Conservation (phyloP, 768 basidiomycete genomes). For the Rhodotorula paludigena region DNA sequence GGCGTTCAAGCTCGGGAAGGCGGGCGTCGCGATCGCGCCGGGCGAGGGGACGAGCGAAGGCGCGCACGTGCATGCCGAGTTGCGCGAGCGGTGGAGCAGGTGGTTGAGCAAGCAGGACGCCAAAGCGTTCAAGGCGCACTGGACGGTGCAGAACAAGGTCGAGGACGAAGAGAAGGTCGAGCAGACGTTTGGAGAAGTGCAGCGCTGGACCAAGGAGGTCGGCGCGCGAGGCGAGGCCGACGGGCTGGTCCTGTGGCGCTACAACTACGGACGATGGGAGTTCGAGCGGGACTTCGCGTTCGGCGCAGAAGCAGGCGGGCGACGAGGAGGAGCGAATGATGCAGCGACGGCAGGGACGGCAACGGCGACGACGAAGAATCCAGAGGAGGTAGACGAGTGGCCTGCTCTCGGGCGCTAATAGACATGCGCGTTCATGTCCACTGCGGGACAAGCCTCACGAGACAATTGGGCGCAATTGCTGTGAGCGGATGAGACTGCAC, state of each 20-base stretch:
- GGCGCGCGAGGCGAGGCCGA: conserved; percentile 13
- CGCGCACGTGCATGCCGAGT: conserved; percentile 6
- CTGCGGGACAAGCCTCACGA: too few species aligned
- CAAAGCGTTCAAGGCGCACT: conserved; percentile 29
- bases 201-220: conserved; percentile 8
- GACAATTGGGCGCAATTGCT: too few species aligned
- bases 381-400: too few species aligned
- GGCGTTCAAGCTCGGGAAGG: conserved; percentile 24
- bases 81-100: conserved; percentile 11
- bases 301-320: neutral
- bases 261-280: conserved; percentile 15
- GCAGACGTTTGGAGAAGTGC: neutral
- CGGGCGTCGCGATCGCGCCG: conserved; percentile 28
- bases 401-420: too few species aligned
- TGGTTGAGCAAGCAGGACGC: conserved; percentile 31
- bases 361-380: too few species aligned
- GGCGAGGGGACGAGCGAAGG: conserved; percentile 7
- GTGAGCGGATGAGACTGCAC: too few species aligned
- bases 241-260: conserved; percentile 24
- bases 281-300: conserved; percentile 23
- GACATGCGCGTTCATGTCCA: too few species aligned
- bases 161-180: conserved; percentile 21
- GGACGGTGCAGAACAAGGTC: conserved; percentile 34
- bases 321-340: too few species aligned
- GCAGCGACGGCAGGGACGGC: too few species aligned